These are phyloP conservation scores for Elsinoe arachidis DNA, from an alignment of 2,329 filamentous ascomycete genomes.

Conservation along the genomic window DNA sequence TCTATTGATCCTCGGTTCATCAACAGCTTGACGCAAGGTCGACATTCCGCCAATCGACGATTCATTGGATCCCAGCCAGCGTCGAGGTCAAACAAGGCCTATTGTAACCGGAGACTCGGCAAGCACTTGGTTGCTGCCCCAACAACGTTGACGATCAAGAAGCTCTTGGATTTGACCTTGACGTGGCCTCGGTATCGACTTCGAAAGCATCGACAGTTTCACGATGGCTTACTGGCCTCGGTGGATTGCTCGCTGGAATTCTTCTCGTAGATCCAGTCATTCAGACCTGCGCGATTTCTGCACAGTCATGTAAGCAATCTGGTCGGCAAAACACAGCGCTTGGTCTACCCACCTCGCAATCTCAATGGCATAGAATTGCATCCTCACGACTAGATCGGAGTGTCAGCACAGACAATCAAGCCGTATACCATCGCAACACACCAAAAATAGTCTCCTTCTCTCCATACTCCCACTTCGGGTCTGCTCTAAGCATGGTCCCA, in stretches of 20 bases:
- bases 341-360: slow-evolving; percentile 51
- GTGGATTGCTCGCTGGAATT: slow-evolving; percentile 47
- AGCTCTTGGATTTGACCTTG: too few species aligned
- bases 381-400: slow-evolving; percentile 48
- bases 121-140: too few species aligned
- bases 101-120: too few species aligned
- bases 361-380: slow-evolving; percentile 78
- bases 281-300: slow-evolving; percentile 76
- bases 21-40: background rate
- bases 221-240: slow-evolving; percentile 32
- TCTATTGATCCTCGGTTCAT: slow-evolving; percentile 14
- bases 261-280: slow-evolving; percentile 95
- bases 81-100: too few species aligned
- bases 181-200: background rate
- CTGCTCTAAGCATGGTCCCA: slow-evolving; percentile 80
- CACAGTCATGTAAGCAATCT: slow-evolving; percentile 17
- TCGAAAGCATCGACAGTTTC: slow-evolving; percentile 8
- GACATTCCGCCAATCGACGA: background rate
- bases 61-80: background rate
- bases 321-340: background rate
- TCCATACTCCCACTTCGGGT: slow-evolving; percentile 73
- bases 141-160: too few species aligned
- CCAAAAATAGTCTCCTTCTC: slow-evolving; percentile 88
- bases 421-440: slow-evolving; percentile 32
- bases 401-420: slow-evolving; percentile 7